Percentiles rank a stretch among this genome's conserved stretches.
These are phyloP conservation scores for Xanthoceras sorbifolium DNA, from an alignment of 345 rosid species.

Conservation along the genomic window DNA sequence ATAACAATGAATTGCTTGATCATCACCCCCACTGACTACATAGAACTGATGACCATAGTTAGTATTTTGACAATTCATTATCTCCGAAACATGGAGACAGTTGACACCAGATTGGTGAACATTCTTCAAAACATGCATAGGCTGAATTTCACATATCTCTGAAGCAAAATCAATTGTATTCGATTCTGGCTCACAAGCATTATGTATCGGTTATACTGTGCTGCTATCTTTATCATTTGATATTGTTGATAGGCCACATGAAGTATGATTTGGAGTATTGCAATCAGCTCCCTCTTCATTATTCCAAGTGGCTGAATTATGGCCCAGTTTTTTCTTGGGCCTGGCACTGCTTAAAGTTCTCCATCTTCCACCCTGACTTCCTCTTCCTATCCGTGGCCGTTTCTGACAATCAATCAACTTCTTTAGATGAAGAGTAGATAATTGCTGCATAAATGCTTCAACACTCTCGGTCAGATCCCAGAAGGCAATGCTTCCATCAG, in stretches of 20 bases:
- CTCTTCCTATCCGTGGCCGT: slow-evolving; percentile 91
- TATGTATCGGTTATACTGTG: slow-evolving; percentile 25
- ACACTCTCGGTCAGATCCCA: slow-evolving; percentile 79
- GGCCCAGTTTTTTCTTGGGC: slow-evolving; percentile 30
- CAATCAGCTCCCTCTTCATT: slow-evolving; percentile 22
- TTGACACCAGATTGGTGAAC: slow-evolving; percentile 92
- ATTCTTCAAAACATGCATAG: slow-evolving; percentile 50
- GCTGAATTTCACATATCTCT: slow-evolving; percentile 58
- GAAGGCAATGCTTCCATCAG: slow-evolving; percentile 91
- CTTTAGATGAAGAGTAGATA: slow-evolving; percentile 52
- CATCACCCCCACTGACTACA: slow-evolving; percentile 91
- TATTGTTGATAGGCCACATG: slow-evolving; percentile 21
- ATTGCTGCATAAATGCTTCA: slow-evolving; percentile 65
- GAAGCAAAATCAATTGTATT: slow-evolving; percentile 35
- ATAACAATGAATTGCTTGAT: slow-evolving; percentile 80
- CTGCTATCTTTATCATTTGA: slow-evolving; percentile 21
- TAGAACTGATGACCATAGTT: slow-evolving; percentile 38
- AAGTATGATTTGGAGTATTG: slow-evolving; percentile 18
- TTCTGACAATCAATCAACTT: slow-evolving; percentile 60
- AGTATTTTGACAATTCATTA: slow-evolving; percentile 33
- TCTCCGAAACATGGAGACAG: slow-evolving; percentile 69
- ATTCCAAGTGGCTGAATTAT: slow-evolving; percentile 19
- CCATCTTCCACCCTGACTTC: slow-evolving; percentile 97
- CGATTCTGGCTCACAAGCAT: slow-evolving; percentile 29
- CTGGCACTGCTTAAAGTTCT: slow-evolving; percentile 40